A percentile compares a stretch with the other conserved stretches of the same genome.
phyloP scores from a whole-genome alignment of 108 stramenopile genomes.

The Nitzschia palea region DNA sequence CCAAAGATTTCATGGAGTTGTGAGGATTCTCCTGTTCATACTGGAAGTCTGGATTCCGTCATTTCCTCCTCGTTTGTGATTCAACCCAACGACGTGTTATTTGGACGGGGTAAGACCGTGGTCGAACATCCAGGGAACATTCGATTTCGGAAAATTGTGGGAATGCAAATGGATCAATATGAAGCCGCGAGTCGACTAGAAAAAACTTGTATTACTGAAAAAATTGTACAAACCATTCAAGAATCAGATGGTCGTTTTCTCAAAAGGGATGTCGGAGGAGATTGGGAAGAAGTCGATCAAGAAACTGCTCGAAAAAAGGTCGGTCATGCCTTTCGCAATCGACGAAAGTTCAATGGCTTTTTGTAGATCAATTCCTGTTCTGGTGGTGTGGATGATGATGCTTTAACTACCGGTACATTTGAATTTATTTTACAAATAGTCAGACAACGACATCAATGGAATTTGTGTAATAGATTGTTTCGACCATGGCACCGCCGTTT shows the following conservation, averaged over 20 bases:
- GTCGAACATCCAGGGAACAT: constrained; percentile 28
- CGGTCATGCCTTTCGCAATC: constrained; percentile 37
- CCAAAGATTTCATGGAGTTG: constrained; percentile 1
- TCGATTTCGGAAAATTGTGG: constrained; percentile 26
- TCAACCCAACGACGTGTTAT: constrained; percentile 9
- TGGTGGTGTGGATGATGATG: too few species aligned
- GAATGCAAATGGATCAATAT: constrained; percentile 17
- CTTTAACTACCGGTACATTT: too few species aligned
- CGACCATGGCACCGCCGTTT: too few species aligned
- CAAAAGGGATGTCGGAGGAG: constrained; percentile 20
- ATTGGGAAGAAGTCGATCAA: constrained; percentile 32
- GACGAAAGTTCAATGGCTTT: constrained; percentile 11
- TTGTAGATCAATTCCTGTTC: too few species aligned
- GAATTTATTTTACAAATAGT: too few species aligned
- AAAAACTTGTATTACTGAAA: constrained; percentile 33
- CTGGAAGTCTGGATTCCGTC: background rate
- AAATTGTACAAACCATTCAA: constrained; percentile 30
- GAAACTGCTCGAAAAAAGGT: constrained; percentile 35
- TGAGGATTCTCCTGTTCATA: background rate
- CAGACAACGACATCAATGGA: too few species aligned
- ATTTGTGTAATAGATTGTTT: too few species aligned
- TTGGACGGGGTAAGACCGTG: constrained; percentile 22
- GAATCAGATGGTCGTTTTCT: constrained; percentile 33
- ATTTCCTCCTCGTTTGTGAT: background rate
- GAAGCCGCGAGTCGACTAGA: constrained; percentile 20